Conservation (phyloP, 345 rosid species). For the Bruguiera sexangula region DNA sequence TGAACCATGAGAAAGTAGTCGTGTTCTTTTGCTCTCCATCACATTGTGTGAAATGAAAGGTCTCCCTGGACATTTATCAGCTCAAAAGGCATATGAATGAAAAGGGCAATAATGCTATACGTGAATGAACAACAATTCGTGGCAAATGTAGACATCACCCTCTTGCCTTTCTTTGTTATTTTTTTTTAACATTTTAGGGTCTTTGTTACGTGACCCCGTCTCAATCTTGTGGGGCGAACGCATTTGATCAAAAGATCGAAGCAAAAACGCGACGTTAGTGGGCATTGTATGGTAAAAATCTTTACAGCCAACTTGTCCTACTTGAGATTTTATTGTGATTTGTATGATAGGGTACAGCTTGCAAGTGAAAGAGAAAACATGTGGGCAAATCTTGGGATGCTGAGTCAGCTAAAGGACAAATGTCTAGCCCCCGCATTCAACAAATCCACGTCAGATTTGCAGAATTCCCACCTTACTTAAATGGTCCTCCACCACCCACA, state of each 20-base stretch:
- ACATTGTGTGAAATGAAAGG: background rate
- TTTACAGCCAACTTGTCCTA: background rate
- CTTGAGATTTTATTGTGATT: background rate
- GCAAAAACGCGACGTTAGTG: background rate
- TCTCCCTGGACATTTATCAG: background rate
- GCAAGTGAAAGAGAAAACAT: background rate
- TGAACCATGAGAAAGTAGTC: background rate
- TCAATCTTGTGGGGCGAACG: too few species aligned
- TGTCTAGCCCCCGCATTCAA: constrained; percentile 5
- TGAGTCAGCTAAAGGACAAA: constrained; percentile 34
- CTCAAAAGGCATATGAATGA: background rate
- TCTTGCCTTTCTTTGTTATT: too few species aligned
- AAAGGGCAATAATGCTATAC: background rate
- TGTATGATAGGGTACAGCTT: background rate
- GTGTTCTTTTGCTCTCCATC: too few species aligned
- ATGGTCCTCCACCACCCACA: constrained; percentile 1
- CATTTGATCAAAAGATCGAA: too few species aligned
- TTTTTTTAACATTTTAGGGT: too few species aligned
- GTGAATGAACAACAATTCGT: background rate
- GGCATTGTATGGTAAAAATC: background rate
- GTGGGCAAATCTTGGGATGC: background rate
- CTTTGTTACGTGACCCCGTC: too few species aligned
- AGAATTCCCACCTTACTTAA: constrained; percentile 21
- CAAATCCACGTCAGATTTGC: constrained; percentile 31
- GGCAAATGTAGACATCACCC: too few species aligned